phyloP scores from a whole-genome alignment of 495 filamentous ascomycete genomes.

The Schizothecium vesticola region DNA sequence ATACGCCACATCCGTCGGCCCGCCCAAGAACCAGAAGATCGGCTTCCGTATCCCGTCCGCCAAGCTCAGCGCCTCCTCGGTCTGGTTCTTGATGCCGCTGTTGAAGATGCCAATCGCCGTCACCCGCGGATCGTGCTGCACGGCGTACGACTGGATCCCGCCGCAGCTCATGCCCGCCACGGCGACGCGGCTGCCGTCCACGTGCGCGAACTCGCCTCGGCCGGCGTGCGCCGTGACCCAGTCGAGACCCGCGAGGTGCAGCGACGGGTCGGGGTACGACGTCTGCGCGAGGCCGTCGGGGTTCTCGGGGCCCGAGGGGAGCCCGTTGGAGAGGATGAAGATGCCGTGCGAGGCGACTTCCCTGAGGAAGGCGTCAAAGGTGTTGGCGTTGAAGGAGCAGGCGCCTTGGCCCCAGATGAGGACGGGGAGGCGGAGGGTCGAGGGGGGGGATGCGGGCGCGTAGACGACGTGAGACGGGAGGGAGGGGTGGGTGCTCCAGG shows the following conservation, averaged over 20 bases:
- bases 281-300: neutral
- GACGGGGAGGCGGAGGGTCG: neutral
- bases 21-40: neutral
- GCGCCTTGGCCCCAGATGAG: conserved; percentile 6
- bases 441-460: neutral
- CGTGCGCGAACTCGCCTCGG: neutral
- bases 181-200: neutral
- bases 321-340: conserved; percentile 1
- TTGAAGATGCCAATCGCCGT: neutral
- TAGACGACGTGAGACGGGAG: neutral
- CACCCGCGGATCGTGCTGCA: neutral
- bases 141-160: neutral
- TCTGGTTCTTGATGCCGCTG: neutral
- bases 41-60: neutral
- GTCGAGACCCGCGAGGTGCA: neutral
- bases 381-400: conserved; percentile 1
- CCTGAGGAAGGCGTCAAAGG: neutral
- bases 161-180: neutral
- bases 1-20: conserved; percentile 5
- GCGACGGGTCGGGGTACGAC: neutral
- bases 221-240: neutral
- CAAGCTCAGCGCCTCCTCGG: neutral
- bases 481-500: neutral
- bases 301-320: neutral
- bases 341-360: conserved; percentile 4